A percentile compares a stretch with the other conserved stretches of the same genome.
Conservation (phyloP, 306 rosid species). For the Quercus bicolor region DNA sequence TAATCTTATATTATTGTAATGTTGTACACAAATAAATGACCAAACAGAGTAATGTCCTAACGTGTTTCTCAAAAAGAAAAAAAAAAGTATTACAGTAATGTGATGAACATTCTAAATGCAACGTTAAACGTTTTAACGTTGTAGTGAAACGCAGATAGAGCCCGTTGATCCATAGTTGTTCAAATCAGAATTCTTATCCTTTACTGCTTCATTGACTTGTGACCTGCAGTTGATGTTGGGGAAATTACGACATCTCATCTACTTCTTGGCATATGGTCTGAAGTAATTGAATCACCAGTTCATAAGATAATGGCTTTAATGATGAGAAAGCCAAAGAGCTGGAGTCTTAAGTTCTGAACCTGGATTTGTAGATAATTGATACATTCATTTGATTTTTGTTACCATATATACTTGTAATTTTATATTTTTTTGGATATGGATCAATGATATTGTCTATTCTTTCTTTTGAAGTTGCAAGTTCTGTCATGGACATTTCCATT, state of each 20-base stretch:
- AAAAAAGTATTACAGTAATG: too few relatives aligned
- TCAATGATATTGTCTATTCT: constrained; percentile 8
- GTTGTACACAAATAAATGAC: too few relatives aligned
- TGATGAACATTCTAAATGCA: too few relatives aligned
- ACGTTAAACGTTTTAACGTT: too few relatives aligned
- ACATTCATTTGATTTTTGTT: constrained; percentile 6
- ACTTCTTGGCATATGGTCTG: constrained; percentile 69
- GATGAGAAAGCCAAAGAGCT: constrained; percentile 62
- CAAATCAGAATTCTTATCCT: not conserved
- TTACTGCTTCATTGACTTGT: not conserved
- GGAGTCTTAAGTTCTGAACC: constrained; percentile 45
- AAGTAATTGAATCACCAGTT: constrained; percentile 46
- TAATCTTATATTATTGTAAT: too few relatives aligned
- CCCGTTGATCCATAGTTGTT: not conserved
- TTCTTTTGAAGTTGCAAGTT: constrained; percentile 12
- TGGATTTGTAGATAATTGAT: constrained; percentile 42
- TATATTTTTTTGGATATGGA: constrained; percentile 18
- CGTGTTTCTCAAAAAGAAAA: too few relatives aligned
- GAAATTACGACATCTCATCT: constrained; percentile 51
- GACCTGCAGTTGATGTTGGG: constrained; percentile 42
- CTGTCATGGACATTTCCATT: not conserved
- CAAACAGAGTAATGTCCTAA: too few relatives aligned
- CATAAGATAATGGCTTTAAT: constrained; percentile 53
- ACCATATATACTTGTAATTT: constrained; percentile 19
- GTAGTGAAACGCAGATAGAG: too few relatives aligned